Conservation (phyloP, 345 rosid species). For the Linum trigynum region DNA sequence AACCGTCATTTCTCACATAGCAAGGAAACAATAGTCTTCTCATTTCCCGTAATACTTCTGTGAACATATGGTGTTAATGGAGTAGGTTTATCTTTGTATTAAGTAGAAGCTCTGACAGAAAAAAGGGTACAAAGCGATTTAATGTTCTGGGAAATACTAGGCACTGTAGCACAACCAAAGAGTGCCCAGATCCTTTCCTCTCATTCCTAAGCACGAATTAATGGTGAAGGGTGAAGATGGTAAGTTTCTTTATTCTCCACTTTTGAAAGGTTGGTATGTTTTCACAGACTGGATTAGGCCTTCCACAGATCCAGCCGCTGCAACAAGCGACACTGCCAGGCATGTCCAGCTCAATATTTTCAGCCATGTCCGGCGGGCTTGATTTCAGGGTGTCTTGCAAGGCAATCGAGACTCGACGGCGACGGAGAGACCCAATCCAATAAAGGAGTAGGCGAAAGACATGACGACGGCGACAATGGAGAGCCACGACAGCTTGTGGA, state of each 20-base stretch:
- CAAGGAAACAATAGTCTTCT: no score
- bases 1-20: no score
- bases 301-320: slow-evolving; percentile 66
- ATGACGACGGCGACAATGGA: background rate
- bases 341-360: slow-evolving; percentile 44
- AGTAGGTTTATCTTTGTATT: no score
- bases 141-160: no score
- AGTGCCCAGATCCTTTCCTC: background rate
- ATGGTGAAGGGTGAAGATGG: background rate
- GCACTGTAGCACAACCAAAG: background rate
- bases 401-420: slow-evolving; percentile 21
- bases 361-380: slow-evolving; percentile 35
- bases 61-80: no score
- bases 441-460: slow-evolving; percentile 1
- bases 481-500: slow-evolving; percentile 5
- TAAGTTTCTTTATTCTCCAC: background rate
- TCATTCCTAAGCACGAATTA: background rate
- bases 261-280: slow-evolving; percentile 60
- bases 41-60: no score
- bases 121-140: no score
- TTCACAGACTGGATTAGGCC: slow-evolving; percentile 47
- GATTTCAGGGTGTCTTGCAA: background rate
- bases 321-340: slow-evolving; percentile 49
- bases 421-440: slow-evolving; percentile 34
- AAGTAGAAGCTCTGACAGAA: background rate